These are phyloP conservation scores for Fusarium torulosum DNA, from an alignment of 2,329 filamentous ascomycete genomes.

Conservation along the genomic window DNA sequence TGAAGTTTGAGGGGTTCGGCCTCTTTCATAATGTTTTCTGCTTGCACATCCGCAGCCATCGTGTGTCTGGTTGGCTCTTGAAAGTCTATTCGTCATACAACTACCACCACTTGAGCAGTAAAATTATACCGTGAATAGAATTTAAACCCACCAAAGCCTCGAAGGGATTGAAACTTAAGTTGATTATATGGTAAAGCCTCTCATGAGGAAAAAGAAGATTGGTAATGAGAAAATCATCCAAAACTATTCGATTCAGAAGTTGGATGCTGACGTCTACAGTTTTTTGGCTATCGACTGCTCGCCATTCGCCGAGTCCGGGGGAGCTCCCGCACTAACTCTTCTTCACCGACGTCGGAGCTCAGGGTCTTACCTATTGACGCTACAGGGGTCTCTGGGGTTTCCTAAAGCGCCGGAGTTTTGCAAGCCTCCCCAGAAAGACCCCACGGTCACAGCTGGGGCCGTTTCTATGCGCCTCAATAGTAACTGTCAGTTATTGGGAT, in stretches of 20 bases:
- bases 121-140: background rate
- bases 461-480: too few relatives aligned
- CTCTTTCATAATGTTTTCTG: constrained; percentile 13
- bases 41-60: constrained; percentile 45
- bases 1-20: constrained; percentile 2
- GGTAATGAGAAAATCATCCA: background rate
- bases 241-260: constrained; percentile 17
- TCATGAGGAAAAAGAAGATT: background rate
- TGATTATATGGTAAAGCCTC: background rate
- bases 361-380: too few relatives aligned
- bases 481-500: too few relatives aligned
- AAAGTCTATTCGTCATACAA: constrained; percentile 22
- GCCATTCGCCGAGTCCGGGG: constrained; percentile 33
- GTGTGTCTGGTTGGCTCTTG: constrained; percentile 4
- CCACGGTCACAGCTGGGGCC: background rate
- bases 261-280: constrained; percentile 28
- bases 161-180: background rate
- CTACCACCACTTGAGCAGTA: constrained; percentile 1
- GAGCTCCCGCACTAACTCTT: constrained; percentile 20
- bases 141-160: background rate
- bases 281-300: constrained; percentile 34
- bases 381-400: background rate
- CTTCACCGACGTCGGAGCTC: constrained; percentile 37
- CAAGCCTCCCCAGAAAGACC: constrained; percentile 16
- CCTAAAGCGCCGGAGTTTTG: constrained; percentile 7